Base-by-base conservation (phyloP, 1,284 basidiomycete species). In the Ceratobasidium sp. region DNA sequence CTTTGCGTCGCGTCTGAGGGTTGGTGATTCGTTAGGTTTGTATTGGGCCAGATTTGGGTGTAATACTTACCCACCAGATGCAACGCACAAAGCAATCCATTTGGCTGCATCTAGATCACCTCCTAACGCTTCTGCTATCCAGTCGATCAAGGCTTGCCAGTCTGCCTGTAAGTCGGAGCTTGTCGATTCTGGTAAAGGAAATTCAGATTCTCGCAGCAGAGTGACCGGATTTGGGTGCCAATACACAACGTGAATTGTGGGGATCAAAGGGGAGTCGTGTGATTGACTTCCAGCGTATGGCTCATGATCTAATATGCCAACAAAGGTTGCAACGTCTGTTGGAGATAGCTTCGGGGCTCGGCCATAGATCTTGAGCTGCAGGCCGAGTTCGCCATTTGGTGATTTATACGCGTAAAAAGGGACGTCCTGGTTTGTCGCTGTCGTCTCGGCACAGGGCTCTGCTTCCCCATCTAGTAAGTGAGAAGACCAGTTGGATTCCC, bases 31-130 rank as follows among this genome's bases (percentile, higher is more conserved):
- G 0, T 77, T 62, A 69, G 54, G 48, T n/a, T 74, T 31, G 37
- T 24, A 37, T 29, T 74, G 69, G 77, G 56, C 27, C 51, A 54
- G 46, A 13, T 27, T 84, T 27, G 43, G 19, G 11, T 24, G 11
- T 29, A 13, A 24, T 29, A 62, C 90, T 77, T 79, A 94, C 92
- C 91, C 88, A 80, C 86, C 86, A 24, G 90, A 86, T n/a, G 92
- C 84, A 29, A 86, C 81, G 27, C 86, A 84, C 16, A 95, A 83
- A 7, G 96, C 82, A 1, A 92, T 82, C 89, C 91, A 94, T 81
- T 95, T 91, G 11, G 94, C 93, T 0, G 90, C 90, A 41, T 88
- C 83, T 34, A 76, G 79, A 79, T 95, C 93, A 0, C 90, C 90
- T 1, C 85, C 89, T 0, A 94, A 83, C 6, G 85, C 87, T 76